A percentile compares a stretch with the other conserved stretches of the same genome.
Evolutionary conservation across 2,329 filamentous ascomycete species (phyloP).

Genomic region (Cercospora sojina): DNA sequence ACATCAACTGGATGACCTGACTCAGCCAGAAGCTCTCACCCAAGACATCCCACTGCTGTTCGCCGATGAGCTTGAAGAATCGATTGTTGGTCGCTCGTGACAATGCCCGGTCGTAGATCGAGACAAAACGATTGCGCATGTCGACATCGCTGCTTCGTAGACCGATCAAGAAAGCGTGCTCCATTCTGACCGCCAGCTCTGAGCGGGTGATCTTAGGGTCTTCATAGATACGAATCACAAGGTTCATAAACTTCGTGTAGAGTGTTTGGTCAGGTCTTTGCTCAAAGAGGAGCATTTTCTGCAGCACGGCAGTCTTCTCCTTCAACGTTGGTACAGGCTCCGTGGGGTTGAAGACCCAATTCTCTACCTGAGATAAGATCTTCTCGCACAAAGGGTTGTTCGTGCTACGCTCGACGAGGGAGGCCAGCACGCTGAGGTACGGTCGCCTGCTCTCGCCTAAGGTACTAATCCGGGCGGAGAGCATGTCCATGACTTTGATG

Average conservation of each 20-base stretch:
- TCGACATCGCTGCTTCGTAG: constrained; percentile 90
- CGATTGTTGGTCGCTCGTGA: constrained; percentile 89
- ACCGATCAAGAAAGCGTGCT: constrained; percentile 96
- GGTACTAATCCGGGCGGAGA: constrained; percentile 86
- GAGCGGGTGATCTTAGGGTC: constrained; percentile 93
- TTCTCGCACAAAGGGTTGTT: constrained; percentile 86
- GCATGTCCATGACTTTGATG: constrained; percentile 91
- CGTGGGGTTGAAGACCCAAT: constrained; percentile 92
- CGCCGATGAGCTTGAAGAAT: constrained; percentile 81
- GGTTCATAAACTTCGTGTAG: constrained; percentile 87
- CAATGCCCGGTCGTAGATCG: constrained; percentile 90
- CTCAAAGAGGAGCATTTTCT: constrained; percentile 98
- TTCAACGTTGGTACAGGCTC: constrained; percentile 97
- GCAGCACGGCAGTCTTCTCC: constrained; percentile 97
- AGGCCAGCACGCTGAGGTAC: constrained; percentile 91
- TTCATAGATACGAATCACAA: constrained; percentile 97
- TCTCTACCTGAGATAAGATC: constrained; percentile 88
- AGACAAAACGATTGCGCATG: constrained; percentile 96
- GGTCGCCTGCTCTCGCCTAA: constrained; percentile 87
- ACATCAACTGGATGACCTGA: constrained; percentile 88
- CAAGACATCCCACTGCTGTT: constrained; percentile 96
- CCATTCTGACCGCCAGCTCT: constrained; percentile 93
- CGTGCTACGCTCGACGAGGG: constrained; percentile 90
- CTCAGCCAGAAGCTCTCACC: constrained; percentile 95
- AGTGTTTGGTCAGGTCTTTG: constrained; percentile 77